Conservation (phyloP, 208 protist genomes). For the Acanthamoeba royreba region DNA sequence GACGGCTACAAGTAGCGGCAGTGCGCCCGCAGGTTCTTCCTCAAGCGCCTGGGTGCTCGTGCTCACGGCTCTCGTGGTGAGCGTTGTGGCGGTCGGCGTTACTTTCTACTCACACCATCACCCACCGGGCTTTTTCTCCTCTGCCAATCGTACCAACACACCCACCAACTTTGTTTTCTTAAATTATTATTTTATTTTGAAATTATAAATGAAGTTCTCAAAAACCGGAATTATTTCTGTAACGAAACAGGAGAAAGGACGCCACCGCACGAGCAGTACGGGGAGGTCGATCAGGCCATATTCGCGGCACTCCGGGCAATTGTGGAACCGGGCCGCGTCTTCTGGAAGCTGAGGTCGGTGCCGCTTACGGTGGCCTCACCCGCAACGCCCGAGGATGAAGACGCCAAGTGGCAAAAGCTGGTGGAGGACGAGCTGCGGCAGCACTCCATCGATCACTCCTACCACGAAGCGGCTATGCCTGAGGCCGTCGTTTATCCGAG, state of each 20-base stretch:
- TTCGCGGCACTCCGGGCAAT: not conserved
- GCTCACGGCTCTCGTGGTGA: not conserved
- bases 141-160: no score
- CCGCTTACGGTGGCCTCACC: not conserved
- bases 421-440: not conserved
- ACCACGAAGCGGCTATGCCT: slow-evolving; percentile 58
- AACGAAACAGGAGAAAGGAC: not conserved
- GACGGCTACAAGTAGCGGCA: no score
- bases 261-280: not conserved
- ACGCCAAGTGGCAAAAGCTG: not conserved
- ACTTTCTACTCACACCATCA: not conserved
- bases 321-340: not conserved
- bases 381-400: not conserved
- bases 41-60: not conserved
- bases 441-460: slow-evolving; percentile 71
- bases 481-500: slow-evolving; percentile 67
- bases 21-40: no score
- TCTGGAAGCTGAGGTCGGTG: not conserved
- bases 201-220: no score
- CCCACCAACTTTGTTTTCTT: not conserved
- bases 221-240: not conserved
- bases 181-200: not conserved
- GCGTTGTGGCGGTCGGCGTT: not conserved
- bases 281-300: not conserved
- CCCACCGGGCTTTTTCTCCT: not conserved